phyloP scores from a whole-genome alignment of 106 monocot genomes.

The Agapanthus africanus region DNA sequence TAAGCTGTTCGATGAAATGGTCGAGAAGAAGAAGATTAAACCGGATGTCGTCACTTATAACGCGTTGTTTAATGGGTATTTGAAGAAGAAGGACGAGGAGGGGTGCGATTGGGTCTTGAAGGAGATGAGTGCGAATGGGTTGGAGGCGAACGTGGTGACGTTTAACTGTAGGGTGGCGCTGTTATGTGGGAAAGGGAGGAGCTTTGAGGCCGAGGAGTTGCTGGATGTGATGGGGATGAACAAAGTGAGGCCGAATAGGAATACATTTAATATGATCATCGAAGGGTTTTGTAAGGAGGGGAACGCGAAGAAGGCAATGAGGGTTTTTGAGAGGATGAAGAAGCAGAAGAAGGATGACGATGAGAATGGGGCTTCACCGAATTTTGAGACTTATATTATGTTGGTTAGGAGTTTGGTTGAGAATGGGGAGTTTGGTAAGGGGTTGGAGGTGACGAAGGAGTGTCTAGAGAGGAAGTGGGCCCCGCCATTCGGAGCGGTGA shows the following conservation, averaged over 20 bases:
- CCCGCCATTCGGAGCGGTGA: constrained; percentile 47
- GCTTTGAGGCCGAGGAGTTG: constrained; percentile 46
- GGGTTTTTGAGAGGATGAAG: constrained; percentile 38
- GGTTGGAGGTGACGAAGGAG: constrained; percentile 46
- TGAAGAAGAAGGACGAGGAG: constrained; percentile 29
- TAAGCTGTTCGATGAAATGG: constrained; percentile 52
- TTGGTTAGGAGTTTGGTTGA: constrained; percentile 50
- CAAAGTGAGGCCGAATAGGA: constrained; percentile 31
- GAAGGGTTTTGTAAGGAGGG: constrained; percentile 55
- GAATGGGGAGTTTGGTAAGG: constrained; percentile 34
- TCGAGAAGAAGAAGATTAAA: constrained; percentile 15
- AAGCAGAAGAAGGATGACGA: constrained; percentile 11
- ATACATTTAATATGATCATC: constrained; percentile 46
- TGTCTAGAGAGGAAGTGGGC: constrained; percentile 53
- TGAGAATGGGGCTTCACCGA: constrained; percentile 14
- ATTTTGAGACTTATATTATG: constrained; percentile 36
- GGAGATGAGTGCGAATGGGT: constrained; percentile 22
- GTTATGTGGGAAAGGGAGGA: constrained; percentile 37
- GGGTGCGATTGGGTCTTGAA: constrained; percentile 38
- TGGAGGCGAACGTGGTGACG: constrained; percentile 37
- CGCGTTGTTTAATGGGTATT: constrained; percentile 43
- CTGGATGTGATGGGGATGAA: constrained; percentile 54
- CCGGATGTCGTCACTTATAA: constrained; percentile 53
- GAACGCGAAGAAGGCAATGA: constrained; percentile 31
- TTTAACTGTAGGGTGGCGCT: constrained; percentile 43